Conservation (phyloP, 768 basidiomycete genomes). For the Kwoniella heveanensis region DNA sequence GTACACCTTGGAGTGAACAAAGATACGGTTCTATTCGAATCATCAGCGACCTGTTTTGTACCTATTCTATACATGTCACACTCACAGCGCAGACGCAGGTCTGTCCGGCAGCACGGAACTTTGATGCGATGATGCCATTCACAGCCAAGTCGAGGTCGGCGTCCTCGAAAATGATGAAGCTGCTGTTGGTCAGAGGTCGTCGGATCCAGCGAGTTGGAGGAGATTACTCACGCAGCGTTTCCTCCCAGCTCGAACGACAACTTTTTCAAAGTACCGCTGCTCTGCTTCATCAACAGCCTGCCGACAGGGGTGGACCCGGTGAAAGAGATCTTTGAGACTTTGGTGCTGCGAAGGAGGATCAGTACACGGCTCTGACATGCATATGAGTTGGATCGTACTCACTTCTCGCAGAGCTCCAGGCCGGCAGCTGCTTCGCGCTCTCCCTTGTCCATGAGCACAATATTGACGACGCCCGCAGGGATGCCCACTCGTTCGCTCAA, state of each 20-base stretch:
- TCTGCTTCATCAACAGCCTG: conserved; percentile 66
- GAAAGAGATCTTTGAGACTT: conserved; percentile 71
- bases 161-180: conserved; percentile 86
- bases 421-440: conserved; percentile 59
- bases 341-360: not conserved
- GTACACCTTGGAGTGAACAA: conserved; percentile 80
- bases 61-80: not conserved
- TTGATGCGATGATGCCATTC: conserved; percentile 92
- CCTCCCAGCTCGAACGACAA: conserved; percentile 90
- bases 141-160: conserved; percentile 82
- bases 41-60: not conserved
- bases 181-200: conserved; percentile 41
- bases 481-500: conserved; percentile 71
- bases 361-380: not conserved
- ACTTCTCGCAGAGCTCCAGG: conserved; percentile 63
- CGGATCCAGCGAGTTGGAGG: not conserved
- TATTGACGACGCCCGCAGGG: conserved; percentile 65
- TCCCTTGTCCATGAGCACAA: conserved; percentile 25
- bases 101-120: conserved; percentile 58
- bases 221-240: conserved; percentile 63
- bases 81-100: conserved; percentile 25
- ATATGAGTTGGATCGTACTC: conserved; percentile 58
- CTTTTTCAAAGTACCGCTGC: conserved; percentile 71
- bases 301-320: conserved; percentile 84
- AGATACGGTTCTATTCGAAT: conserved; percentile 69